Evolutionary conservation across 768 basidiomycete genomes (phyloP), one percentile per base, ranked within the genome.

Genomic region (Naematelia aurantialba): DNA sequence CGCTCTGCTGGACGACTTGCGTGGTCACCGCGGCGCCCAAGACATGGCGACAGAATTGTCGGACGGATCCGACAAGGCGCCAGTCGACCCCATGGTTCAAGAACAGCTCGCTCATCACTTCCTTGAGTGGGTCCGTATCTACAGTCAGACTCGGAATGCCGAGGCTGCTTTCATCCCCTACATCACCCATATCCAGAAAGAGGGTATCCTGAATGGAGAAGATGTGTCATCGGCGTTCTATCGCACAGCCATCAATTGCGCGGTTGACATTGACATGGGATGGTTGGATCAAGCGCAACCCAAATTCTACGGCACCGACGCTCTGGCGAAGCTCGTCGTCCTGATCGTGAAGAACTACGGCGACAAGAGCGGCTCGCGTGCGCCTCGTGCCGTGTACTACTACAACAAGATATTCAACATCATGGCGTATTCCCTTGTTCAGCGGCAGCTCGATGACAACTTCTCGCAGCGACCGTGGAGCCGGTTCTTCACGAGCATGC

Each of bases 341-440:
- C 91, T 96, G 78, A 93, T 99, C 79, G 92, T 98, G 84, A 98
- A 98, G 81, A 97, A 98, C 76, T 94, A 98, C 67, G 96, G 93
- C 11, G 96, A 99, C 79, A 89, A 92, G 25, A 78, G 75, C 34
- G 91, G 89, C 10, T 82, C 89, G 59, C 91, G 90, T 68, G 92
- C 94, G 67, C 88, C 91, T 68, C 91, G 92, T 17, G 96, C 96
- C 76, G 89, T 93, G 12, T 89, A 94, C 76, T 98, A 97, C 79
- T 81, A 96, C 69, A 91, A 90, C 53, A 98, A 97, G 80, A 97
- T 98, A 59, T 79, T 99, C 58, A 94, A 94, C 12, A 98, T 98
- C 78, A 89, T 96, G 75, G 91, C 98, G 26, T 85, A 98, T 59
- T 92, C 97, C 10, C 80, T 99, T 57, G 91, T 96, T 61, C 91